Base-by-base conservation (phyloP, 2,329 filamentous ascomycete species). In the Mariannaea elegans region DNA sequence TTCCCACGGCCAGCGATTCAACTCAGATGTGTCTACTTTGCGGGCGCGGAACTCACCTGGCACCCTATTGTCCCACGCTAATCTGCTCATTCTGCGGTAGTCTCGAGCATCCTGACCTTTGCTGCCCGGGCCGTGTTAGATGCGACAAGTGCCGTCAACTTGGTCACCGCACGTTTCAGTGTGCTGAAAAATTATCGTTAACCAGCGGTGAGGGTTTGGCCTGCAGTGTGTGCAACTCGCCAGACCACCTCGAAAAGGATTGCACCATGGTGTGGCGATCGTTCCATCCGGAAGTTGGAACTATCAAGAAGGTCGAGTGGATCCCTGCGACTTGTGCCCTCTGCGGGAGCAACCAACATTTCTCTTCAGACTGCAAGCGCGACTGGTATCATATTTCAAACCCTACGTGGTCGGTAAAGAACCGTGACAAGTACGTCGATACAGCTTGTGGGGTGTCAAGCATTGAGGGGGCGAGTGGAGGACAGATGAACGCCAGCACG, bases 241-340 rank as follows among this genome's bases (percentile, higher is more conserved):
- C 69, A 3, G 78, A 82, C 8, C 90, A 93, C 66, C 65, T 81
- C 8, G 90, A 92, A 69, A 71, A 78, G 12, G 75, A 82, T 2
- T 92, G 90, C 71, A 81, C 84, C 52, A 77, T 81, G 46, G 76
- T 89, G 21, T 92, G 87, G 87, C 80, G 83, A 57, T 86, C 81
- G 16, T 89, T 83, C 70, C 72, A 76, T 12, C 79, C 78, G 2
- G 72, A 76, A 13, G 66, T 75, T 9, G 69, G 75, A 14, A 73
- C 73, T 13, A 75, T 80, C 47, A 78, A 76, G 57, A 85, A 80
- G 60, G 84, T 88, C 36, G 75, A 75, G 47, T 72, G 73, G 27
- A 78, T 90, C 18, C 78, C 80, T 0, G 74, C 80, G 1, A 83
- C 79, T 52, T 90, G 87, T 73, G 86, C 85, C 58, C 72, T 71